Evolutionary conservation across 176 grass and related monocot species (phyloP), one percentile per base, ranked within the genome.

Genomic region (Aegilops longissima): DNA sequence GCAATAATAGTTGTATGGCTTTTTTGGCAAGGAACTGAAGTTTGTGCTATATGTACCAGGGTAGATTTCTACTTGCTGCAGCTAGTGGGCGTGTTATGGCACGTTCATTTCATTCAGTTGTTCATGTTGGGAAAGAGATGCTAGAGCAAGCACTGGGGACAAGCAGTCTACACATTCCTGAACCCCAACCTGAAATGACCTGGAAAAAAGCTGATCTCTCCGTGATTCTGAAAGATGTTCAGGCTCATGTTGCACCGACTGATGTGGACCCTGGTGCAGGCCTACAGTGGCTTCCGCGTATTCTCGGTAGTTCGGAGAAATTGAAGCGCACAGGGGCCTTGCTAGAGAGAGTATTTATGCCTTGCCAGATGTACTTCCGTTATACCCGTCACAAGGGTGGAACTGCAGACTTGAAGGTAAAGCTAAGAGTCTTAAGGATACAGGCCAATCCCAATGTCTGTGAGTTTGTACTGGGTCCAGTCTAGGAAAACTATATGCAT

Each of bases 201-300:
- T 96, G 94, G 97, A 96, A 96, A 84, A 90, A 88, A 39, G 69
- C 33, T 63, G 97, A 99, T 35, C 9, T 90, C 64, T 96, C 94
- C 1, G 97, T 99, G 72, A 93, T 99, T 91, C 93, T 99, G 70
- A 81, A 99, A 88, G 92, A 94, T 84, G 97, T 99, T 88, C 97
- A 99, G 83, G 97, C 97, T 90, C 97, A 99, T 94, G 97, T 99
- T 72, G 97, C 97, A 84, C 97, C 97, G 2, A 99, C 97, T 68
- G 97, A 99, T 83, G 94, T 99, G 52, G 97, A 99, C 77, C 97
- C 97, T 79, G 97, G 94, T 91, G 97, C 97, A 85, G 97, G 97
- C 71, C 94, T 99, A 52, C 97, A 99, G 64, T 99, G 97, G 97
- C 87, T 99, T 69, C 94, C 97, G 68, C 81, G 87, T 80, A 94